Evolutionary conservation across 208 protist species (phyloP), one percentile per base, ranked within the genome.

Genomic region (Naegleria gruberi): DNA sequence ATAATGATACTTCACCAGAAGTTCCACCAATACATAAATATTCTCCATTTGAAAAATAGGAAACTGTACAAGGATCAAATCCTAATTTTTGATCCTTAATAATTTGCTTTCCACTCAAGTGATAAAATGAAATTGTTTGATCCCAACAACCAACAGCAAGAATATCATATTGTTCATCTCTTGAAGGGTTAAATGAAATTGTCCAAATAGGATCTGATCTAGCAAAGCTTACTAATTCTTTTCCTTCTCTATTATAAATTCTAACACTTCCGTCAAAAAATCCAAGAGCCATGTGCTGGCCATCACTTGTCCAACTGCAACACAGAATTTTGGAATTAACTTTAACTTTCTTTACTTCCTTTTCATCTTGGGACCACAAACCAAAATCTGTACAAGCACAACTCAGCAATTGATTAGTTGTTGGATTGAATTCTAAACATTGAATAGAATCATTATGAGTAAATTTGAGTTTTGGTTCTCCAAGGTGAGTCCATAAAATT

Each of bases 121-220:
- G 93, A 91, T 98, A 99, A 91, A 99, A 99, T n/a, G 96, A 97
- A 85, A 99, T 92, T 26, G 94, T 95, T 87, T 97, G 94, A 93
- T 98, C 97, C 97, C 97, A 99, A 83, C 97, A 98, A 45, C 96
- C 97, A 4, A 98, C 96, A 2, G 94, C 95, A 5, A 99, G 94
- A 30, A 98, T 93, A 90, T 98, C 97, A 15, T 94, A 93, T 42
- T 93, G 94, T 82, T 97, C 96, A 74, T 97, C 96, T 15, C 93
- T 91, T 34, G 94, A 83, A 10, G 98, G 97, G 55, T 95, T 97
- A 95, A 98, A 99, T n/a, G 93, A 93, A 17, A 99, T 91, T 40
- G 93, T 92, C 96, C 97, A 99, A 37, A 99, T 94, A 12, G 98
- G 97, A 15, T 95, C 95, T n/a, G 47, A 93, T n/a, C 97, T 94